Conservation (phyloP, 2,329 filamentous ascomycete species). For the Fonsecaea pugnacius region DNA sequence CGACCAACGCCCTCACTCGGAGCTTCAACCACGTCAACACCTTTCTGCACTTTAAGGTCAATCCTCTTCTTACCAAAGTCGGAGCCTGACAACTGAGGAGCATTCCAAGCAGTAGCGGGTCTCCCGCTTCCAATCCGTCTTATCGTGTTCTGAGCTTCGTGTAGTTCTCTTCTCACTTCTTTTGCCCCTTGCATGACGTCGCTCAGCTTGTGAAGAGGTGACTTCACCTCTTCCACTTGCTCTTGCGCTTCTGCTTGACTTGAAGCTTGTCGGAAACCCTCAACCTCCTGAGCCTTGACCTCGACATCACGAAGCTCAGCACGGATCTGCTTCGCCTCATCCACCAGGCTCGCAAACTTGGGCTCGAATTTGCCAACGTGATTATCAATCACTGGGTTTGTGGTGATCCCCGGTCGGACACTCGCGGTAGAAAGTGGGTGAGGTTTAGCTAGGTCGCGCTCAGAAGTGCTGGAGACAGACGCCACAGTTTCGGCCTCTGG, state of each 20-base stretch:
- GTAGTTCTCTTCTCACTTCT: conserved; percentile 27
- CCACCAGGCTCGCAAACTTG: conserved; percentile 30
- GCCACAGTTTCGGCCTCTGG: background rate
- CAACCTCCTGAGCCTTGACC: background rate
- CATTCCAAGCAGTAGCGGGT: conserved; percentile 28
- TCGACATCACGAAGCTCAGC: conserved; percentile 12
- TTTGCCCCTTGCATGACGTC: conserved; percentile 31
- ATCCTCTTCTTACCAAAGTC: conserved; percentile 30
- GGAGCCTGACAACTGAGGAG: conserved; percentile 12
- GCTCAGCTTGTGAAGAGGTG: conserved; percentile 17
- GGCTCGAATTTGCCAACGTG: conserved; percentile 35
- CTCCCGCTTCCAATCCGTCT: conserved; percentile 25
- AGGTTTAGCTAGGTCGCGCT: background rate
- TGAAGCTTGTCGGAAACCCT: background rate
- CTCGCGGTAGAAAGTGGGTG: conserved; percentile 32
- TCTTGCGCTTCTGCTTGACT: background rate
- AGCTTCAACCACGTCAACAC: background rate
- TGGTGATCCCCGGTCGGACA: conserved; percentile 33
- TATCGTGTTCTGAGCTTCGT: conserved; percentile 27
- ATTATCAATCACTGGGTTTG: conserved; percentile 31
- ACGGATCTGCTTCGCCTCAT: conserved; percentile 26
- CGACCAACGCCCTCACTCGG: background rate
- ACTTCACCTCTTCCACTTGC: background rate
- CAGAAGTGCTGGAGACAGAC: background rate
- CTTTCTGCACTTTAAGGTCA: conserved; percentile 19